Conservation (phyloP, 805 yeast genomes). For the Wickerhamomyces strasburgensis region DNA sequence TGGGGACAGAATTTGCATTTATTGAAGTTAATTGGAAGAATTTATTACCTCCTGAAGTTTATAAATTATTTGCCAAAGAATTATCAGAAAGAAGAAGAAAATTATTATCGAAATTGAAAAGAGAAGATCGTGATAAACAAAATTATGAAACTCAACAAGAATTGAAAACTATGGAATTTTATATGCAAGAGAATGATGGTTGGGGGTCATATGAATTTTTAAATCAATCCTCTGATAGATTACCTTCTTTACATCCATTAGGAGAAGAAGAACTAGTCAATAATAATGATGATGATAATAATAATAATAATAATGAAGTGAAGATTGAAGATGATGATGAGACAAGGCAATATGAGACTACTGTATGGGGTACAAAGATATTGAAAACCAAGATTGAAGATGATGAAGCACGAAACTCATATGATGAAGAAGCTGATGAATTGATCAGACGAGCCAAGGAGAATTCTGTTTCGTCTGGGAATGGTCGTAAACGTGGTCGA, state of each 20-base stretch:
- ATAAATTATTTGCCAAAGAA: conserved; percentile 46
- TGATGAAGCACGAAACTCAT: too few relatives aligned
- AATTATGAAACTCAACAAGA: conserved; percentile 57
- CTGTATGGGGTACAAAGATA: conserved; percentile 72
- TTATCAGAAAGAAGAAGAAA: conserved; percentile 51
- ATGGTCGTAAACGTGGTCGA: conserved; percentile 8
- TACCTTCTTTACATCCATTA: conserved; percentile 28
- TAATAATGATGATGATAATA: background rate
- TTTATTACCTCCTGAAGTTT: conserved; percentile 38
- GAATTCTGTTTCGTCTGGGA: background rate
- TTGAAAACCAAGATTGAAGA: conserved; percentile 26
- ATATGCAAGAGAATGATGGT: conserved; percentile 47
- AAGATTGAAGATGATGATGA: conserved; percentile 8
- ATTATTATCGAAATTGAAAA: conserved; percentile 41
- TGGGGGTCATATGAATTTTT: conserved; percentile 31
- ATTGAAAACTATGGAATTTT: conserved; percentile 52
- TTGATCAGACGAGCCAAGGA: conserved; percentile 18
- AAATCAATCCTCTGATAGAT: conserved; percentile 22
- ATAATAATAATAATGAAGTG: conserved; percentile 6
- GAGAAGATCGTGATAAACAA: conserved; percentile 57
- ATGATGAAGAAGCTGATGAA: conserved; percentile 26
- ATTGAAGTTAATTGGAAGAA: conserved; percentile 81
- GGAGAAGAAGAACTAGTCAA: conserved; percentile 14
- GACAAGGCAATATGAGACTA: conserved; percentile 35
- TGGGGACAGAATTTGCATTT: conserved; percentile 79